Evolutionary conservation across 1,284 basidiomycete species (phyloP), one percentile per base, ranked within the genome.

Genomic region (Anthracocystis setariae): DNA sequence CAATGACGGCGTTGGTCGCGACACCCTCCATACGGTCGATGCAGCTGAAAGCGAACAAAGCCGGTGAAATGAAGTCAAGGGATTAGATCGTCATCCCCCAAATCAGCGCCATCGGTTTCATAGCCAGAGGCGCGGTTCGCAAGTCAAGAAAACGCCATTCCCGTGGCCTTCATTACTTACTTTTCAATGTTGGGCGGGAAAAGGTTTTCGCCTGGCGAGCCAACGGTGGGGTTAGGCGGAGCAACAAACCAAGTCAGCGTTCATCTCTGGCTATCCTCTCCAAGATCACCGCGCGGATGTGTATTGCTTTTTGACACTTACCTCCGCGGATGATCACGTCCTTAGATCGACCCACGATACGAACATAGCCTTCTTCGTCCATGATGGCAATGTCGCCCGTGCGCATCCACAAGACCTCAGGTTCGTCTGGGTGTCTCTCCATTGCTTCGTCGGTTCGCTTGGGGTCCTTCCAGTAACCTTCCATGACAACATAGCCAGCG

Each of bases 251-350:
- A 25, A 45, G 56, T 27, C 35, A 48, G 15, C 32, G n/a, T 23
- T n/a, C 25, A 5, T 17, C 20, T 17, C 21, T n/a, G 3, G 33
- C 18, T 17, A 18, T 21, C 13, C 13, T 8, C 5, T 32, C 7
- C 23, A 3, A 23, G 92, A 93, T 29, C 12, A n/a, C n/a, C n/a
- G n/a, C n/a, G n/a, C 29, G 29, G 29, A 29, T 12, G 7, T 29
- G 5, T 29, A 5, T 29, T 29, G 29, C 29, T 5, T 29, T 29
- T 12, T 29, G 29, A 29, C 29, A 29, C 89, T 93, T 91, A 73
- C 92, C 92, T 24, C 92, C 92, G 18, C 92, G 89, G 70, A 93
- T 93, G 79, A 94, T 92, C 48, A 93, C 87, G 80, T 93, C 92
- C 88, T 90, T 82, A 40, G 69, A 74, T 3, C 91, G 86, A 35